Conservation (phyloP, 1,284 basidiomycete species). For the Ceratobasidium sp. region DNA sequence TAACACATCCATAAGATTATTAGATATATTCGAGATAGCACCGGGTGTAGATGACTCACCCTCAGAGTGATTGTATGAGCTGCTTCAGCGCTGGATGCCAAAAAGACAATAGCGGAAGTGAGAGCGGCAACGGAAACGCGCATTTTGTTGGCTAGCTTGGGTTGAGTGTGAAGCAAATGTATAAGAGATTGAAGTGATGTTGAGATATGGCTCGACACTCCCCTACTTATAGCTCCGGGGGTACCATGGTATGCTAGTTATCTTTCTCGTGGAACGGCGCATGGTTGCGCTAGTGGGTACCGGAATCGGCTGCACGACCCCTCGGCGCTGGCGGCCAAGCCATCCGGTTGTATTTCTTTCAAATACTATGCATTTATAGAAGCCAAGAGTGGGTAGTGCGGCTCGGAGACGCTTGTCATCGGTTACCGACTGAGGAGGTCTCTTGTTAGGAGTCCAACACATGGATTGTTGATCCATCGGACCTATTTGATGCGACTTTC, state of each 20-base stretch:
- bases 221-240: neutral
- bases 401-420: no score
- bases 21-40: neutral
- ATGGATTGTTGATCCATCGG: no score
- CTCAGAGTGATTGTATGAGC: constrained; percentile 5
- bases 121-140: neutral
- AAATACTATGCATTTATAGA: no score
- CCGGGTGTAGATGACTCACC: neutral
- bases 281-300: no score
- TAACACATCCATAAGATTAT: neutral
- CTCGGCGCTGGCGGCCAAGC: no score
- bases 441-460: no score
- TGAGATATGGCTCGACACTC: neutral
- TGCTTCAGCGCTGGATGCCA: constrained; percentile 7
- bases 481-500: no score
- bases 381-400: no score
- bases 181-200: neutral
- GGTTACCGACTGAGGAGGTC: no score
- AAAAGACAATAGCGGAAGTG: neutral
- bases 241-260: neutral
- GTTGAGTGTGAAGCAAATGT: neutral
- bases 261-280: no score
- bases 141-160: neutral
- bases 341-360: no score
- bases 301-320: no score